phyloP scores from a whole-genome alignment of 2,329 filamentous ascomycete genomes.

The Xylariaceae sp. region DNA sequence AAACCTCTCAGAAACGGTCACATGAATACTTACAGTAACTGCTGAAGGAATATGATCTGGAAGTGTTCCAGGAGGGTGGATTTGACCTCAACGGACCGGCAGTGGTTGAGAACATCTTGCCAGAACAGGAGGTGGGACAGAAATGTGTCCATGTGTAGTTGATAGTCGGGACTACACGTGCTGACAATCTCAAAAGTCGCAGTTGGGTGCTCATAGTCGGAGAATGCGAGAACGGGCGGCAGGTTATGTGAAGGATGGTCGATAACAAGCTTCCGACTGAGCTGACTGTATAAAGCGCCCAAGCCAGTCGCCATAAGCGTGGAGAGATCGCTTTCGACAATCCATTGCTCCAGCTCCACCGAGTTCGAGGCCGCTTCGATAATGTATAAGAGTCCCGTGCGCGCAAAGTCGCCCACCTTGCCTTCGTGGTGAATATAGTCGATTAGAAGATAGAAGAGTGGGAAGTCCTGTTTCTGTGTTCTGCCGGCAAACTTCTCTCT shows the following conservation, averaged over 20 bases:
- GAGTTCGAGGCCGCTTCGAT: slow-evolving; percentile 89
- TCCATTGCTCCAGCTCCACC: slow-evolving; percentile 82
- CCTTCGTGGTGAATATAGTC: slow-evolving; percentile 97
- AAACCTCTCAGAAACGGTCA: background rate
- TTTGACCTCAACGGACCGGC: slow-evolving; percentile 84
- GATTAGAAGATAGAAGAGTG: slow-evolving; percentile 89
- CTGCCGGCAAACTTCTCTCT: slow-evolving; percentile 73
- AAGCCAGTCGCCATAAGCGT: slow-evolving; percentile 96
- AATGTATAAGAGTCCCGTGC: slow-evolving; percentile 89
- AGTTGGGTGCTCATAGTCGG: slow-evolving; percentile 76
- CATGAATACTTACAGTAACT: slow-evolving; percentile 64
- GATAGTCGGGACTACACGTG: slow-evolving; percentile 69
- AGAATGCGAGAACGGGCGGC: slow-evolving; percentile 79
- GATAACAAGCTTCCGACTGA: slow-evolving; percentile 74
- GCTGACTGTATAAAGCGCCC: slow-evolving; percentile 65
- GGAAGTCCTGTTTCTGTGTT: slow-evolving; percentile 88
- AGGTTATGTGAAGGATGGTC: slow-evolving; percentile 68
- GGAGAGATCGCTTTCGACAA: slow-evolving; percentile 92
- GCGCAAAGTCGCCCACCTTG: slow-evolving; percentile 88
- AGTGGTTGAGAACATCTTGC: slow-evolving; percentile 97
- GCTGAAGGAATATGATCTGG: slow-evolving; percentile 91
- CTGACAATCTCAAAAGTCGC: slow-evolving; percentile 66
- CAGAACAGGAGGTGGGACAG: slow-evolving; percentile 93
- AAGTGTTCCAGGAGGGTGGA: slow-evolving; percentile 94
- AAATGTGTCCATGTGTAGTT: slow-evolving; percentile 86